Base-by-base conservation (phyloP, 345 rosid genomes). In the Linum tenue region DNA sequence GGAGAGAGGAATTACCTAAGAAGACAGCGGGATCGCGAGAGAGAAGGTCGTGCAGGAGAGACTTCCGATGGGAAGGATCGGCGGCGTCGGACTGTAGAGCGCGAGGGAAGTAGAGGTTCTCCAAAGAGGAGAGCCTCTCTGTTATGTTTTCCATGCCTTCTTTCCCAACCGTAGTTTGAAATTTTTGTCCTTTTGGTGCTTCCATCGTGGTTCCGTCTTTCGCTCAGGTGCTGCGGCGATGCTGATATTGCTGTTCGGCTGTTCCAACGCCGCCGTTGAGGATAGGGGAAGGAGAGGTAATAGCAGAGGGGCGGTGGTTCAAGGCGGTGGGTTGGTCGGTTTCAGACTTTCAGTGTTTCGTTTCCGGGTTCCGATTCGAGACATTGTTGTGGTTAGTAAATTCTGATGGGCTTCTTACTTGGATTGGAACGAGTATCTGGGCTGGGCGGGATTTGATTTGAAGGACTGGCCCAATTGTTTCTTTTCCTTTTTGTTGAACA, bases 41-140 rank as follows among this genome's bases (percentile, higher is more conserved):
- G 70, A 92, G 94, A 70, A 92, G 98, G 80, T 92, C 90, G 68
- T 76, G 83, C 74, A 92, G 89, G 67, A 92, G 75, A 69, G 90
- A 77, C 75, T 90, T 82, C 68, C 98, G 97, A 61, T 77, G 83
- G 60, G 89, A 78, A 60, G 95, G 82, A 50, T 79, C 72, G 59
- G 73, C 8, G 64, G 90, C 69, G 35, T 77, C 58, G 7, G 86
- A 68, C 41, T 81, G 88, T 37, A 82, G 72, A 42, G 91, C 86
- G 71, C 92, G 91, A 22, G 98, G 98, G 73, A 84, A 92, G 75
- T 92, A 92, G 65, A 92, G 98, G 48, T 77, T 68, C 1, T 92
- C 90, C 38, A 84, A 61, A 22, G 73, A 73, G 4, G 97, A 92
- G 1, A 90, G 81, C 78, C 97, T 85, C 79, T 76, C 72, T 3